Conservation (phyloP, 2,329 filamentous ascomycete species). For the Colletotrichum sp. region DNA sequence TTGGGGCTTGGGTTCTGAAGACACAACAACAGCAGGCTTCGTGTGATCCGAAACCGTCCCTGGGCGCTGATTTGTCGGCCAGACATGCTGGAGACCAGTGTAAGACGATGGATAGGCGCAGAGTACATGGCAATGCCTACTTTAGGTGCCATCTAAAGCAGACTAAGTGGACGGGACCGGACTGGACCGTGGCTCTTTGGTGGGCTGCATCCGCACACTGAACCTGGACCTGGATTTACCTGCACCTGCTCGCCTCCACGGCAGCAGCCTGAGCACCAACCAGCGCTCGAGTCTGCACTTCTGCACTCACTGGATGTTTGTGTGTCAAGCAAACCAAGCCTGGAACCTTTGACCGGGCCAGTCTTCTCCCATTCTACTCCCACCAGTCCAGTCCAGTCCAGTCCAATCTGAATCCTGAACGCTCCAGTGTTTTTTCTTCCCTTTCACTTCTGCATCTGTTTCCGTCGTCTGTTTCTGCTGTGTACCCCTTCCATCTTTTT, state of each 20-base stretch:
- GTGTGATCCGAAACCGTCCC: conserved; percentile 12
- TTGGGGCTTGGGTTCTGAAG: not conserved
- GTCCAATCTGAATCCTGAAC: not conserved
- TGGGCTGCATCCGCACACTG: not conserved
- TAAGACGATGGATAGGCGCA: not conserved
- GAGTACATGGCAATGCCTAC: not conserved
- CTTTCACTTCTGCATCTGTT: not conserved
- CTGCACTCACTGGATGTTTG: not conserved
- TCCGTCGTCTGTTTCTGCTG: not conserved
- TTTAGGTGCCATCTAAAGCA: not conserved
- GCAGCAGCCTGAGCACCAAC: not conserved
- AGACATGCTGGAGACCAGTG: not conserved
- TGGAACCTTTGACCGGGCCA: not conserved
- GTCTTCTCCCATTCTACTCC: not conserved
- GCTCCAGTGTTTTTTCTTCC: not conserved
- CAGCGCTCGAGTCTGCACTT: not conserved
- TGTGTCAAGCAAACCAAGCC: not conserved
- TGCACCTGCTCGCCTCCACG: not conserved
- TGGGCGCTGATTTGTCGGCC: conserved; percentile 8
- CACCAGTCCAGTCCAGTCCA: not conserved
- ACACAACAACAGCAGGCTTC: not conserved
- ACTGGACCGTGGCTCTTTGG: conserved; percentile 10
- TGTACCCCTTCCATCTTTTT: not conserved
- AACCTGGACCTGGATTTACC: not conserved
- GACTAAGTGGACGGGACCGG: conserved; percentile 10